Evolutionary conservation across 2,329 filamentous ascomycete species (phyloP), one percentile per base, ranked within the genome.

Genomic region (Phialocephala sp.): DNA sequence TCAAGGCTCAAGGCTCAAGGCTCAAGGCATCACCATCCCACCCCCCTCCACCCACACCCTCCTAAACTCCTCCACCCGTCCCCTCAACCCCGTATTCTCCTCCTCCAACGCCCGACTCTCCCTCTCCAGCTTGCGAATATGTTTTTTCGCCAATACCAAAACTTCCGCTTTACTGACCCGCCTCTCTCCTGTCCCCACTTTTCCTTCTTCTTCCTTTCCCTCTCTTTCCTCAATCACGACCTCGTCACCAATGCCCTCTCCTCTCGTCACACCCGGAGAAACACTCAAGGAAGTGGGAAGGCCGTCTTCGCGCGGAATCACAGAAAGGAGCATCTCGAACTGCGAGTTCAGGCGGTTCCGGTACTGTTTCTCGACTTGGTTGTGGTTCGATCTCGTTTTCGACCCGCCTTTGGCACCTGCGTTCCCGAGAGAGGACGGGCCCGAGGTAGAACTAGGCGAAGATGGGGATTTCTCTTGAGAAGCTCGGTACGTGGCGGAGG

Each of bases 281-380:
- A 12, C 8, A 3, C 12, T n/a, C 4, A 3, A 11, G 45, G n/a
- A 50, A 27, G 22, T 11, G 8, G 4, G 20, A 20, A 50, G 20
- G 22, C 8, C 45, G n/a, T 50, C 45, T 6, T 50, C 45, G 20
- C 36, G 27, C 8, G 62, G 62, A 14, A 66, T 37, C 1, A 45
- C 39, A 15, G 24, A 36, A 4, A 66, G 24, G 15, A 67, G 27
- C 9, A 45, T 56, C 45, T 67, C 62, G 15, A 67, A 67, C 39
- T 67, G 65, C 22, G 37, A 15, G 45, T 68, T 68, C 24, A 68
- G 55, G 1, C 67, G 64, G 36, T 64, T 68, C 22, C 67, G 64
- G 20, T 68, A 68, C 18, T 66, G 62, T 47, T 68, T 68, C 50
- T 68, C 67, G 41, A 68, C 63, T 35, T 63, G 55, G 36, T 68